Evolutionary conservation across 352 stramenopile species (phyloP).

Genomic region (Phytopythium aichiense): DNA sequence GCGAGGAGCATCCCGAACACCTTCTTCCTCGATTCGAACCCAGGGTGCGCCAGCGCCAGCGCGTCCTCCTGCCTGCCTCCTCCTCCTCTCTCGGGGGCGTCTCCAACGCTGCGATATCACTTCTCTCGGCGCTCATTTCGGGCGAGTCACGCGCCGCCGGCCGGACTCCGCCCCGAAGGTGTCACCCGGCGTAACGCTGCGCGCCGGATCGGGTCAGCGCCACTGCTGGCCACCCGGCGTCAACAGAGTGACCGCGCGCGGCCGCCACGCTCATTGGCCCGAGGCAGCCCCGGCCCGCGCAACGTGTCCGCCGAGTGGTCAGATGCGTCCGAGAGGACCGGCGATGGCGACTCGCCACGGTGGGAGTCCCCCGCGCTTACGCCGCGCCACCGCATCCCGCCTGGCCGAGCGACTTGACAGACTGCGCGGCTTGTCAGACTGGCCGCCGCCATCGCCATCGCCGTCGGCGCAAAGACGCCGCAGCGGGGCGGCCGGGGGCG

Average conservation of each 20-base stretch:
- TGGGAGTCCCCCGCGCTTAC: background rate
- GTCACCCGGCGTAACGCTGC: background rate
- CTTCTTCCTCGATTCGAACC: slow-evolving; percentile 4
- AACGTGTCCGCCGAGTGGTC: slow-evolving; percentile 1
- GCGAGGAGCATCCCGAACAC: too few relatives aligned
- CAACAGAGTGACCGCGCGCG: background rate
- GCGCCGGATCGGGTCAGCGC: background rate
- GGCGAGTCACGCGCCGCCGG: background rate
- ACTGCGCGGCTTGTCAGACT: background rate
- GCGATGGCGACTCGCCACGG: background rate
- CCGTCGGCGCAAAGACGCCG: background rate
- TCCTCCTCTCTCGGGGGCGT: too few relatives aligned
- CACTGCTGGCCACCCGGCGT: background rate
- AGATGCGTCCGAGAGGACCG: slow-evolving; percentile 1
- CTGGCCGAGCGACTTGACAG: background rate
- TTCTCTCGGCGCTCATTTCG: background rate
- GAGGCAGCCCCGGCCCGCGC: background rate
- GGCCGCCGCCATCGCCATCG: background rate
- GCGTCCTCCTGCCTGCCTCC: too few relatives aligned
- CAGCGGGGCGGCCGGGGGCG: background rate
- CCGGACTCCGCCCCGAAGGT: background rate
- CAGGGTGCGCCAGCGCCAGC: slow-evolving; percentile 1
- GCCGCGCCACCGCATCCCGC: background rate
- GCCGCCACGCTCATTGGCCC: background rate
- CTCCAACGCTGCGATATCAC: too few relatives aligned